A percentile compares a stretch with the other conserved stretches of the same genome.
Evolutionary conservation across 2,329 filamentous ascomycete species (phyloP).

Genomic region (Lasiodiplodia citricola): DNA sequence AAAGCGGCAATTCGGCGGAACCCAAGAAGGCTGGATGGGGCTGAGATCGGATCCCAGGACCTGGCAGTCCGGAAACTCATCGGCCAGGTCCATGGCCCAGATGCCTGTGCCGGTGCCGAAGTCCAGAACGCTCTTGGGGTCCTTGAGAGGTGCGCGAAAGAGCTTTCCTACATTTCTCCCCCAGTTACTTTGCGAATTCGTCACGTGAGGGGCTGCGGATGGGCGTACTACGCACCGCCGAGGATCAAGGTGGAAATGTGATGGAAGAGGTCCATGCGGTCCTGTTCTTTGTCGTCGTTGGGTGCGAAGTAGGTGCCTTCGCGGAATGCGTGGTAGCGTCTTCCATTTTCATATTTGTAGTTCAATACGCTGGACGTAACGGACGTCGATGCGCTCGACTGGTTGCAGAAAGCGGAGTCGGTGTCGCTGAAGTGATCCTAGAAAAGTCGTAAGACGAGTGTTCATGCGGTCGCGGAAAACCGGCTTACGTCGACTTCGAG

Average conservation of each 20-base stretch:
- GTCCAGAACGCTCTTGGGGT: slow-evolving; percentile 37
- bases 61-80: slow-evolving; percentile 22
- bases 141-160: background rate
- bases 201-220: slow-evolving; percentile 13
- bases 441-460: background rate
- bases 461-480: background rate
- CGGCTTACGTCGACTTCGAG: slow-evolving; percentile 11
- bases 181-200: background rate
- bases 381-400: slow-evolving; percentile 35
- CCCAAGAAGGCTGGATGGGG: slow-evolving; percentile 42
- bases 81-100: slow-evolving; percentile 29
- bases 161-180: background rate
- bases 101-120: slow-evolving; percentile 41
- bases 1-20: slow-evolving; percentile 46
- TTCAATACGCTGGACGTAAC: slow-evolving; percentile 43
- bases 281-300: slow-evolving; percentile 47
- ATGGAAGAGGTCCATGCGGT: slow-evolving; percentile 44
- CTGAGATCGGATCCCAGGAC: slow-evolving; percentile 50
- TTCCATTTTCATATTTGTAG: slow-evolving; percentile 28
- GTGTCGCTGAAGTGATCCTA: slow-evolving; percentile 2
- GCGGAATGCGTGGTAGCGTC: slow-evolving; percentile 34
- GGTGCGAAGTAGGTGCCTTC: slow-evolving; percentile 42
- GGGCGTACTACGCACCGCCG: slow-evolving; percentile 32
- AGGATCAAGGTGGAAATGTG: slow-evolving; percentile 45
- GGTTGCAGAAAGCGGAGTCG: slow-evolving; percentile 13